Base-by-base conservation (phyloP, 176 grass and related monocot species). In the Zizania latifolia region DNA sequence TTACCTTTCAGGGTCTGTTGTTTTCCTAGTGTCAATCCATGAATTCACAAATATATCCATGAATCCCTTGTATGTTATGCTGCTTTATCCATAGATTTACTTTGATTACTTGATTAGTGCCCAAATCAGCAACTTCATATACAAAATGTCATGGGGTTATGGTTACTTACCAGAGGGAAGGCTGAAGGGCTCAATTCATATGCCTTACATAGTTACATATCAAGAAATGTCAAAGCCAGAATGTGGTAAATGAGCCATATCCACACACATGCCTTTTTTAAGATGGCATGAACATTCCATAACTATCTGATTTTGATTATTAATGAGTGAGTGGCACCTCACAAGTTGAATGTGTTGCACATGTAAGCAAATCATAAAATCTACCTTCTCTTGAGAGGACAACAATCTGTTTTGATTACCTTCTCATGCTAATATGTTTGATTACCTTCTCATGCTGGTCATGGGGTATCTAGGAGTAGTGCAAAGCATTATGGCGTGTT, bases 191-290 rank as follows among this genome's bases (percentile, higher is more conserved):
- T 28, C 43, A 4, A 6, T 23, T 71, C 10, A 26, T 78, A 24
- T 51, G 19, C 26, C 38, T 75, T 75, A 43, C 60, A 15, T 68
- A n/a, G n/a, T n/a, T n/a, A n/a, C n/a, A n/a, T n/a, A n/a, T 86
- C 29, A 46, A 74, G 36, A 13, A 6, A 5, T 30, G 23, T 51
- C 68, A 14, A 63, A 29, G 21, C 28, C 61, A 67, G 33, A 19
- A 55, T 78, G 2, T 37, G 19, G 16, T 65, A 62, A 0, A 48
- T 63, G 44, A 27, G n/a, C 40, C 41, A 36, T 64, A 37, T n/a
- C 19, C n/a, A 37, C 26, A 58, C n/a, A n/a, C 19, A n/a, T 21
- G 19, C 46, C 19, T 51, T 51, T 6, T 51, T n/a, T 51, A 21
- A 1, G 19, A 51, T 51, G 16, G 19, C 19, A 51, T 29, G 45